Evolutionary conservation across 768 basidiomycete genomes (phyloP), one percentile per base, ranked within the genome.

Genomic region (Austroboletus festivus): DNA sequence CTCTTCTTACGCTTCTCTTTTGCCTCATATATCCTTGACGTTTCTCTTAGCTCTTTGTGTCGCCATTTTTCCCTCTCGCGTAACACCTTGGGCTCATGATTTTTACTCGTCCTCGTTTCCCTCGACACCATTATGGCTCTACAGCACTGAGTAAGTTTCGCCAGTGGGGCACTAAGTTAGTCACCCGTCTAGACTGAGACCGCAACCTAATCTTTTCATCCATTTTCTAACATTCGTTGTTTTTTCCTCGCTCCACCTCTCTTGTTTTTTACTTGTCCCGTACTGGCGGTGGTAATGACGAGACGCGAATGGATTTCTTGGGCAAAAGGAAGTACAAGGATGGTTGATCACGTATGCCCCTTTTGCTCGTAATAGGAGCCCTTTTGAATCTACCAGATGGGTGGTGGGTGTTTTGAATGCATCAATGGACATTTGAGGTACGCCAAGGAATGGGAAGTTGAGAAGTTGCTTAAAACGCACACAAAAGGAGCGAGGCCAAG

Each of bases 1-100:
- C 64, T 54, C 63, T 55, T 55, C 51, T 57, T 53, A 62, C 67
- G 63, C 48, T 57, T 51, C 50, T 18, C 45, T 56, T 61, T 52
- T 67, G 62, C 59, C 58, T 60, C 66, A 67, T 67, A 68, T 69
- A 68, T 68, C 64, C 68, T 60, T 61, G 56, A 58, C 59, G 59
- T 61, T 62, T 62, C 52, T 53, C 52, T 33, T 47, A 42, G 49
- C 47, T 51, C 54, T 38, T 40, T 52, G 65, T 58, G 63, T 48
- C 53, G 43, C 52, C 53, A 28, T 38, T 35, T 53, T 48, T 38
- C 38, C 22, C 38, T 46, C 50, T 44, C 52, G 49, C 61, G 54
- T 63, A 50, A 54, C 53, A 51, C 47, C 39, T 54, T 41, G 55
- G 51, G 60, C 51, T 47, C 56, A 60, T 61, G 61, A 54, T 50